Evolutionary conservation across 768 basidiomycete genomes (phyloP), one percentile per base, ranked within the genome.

Genomic region (Lentinula guzmanii): DNA sequence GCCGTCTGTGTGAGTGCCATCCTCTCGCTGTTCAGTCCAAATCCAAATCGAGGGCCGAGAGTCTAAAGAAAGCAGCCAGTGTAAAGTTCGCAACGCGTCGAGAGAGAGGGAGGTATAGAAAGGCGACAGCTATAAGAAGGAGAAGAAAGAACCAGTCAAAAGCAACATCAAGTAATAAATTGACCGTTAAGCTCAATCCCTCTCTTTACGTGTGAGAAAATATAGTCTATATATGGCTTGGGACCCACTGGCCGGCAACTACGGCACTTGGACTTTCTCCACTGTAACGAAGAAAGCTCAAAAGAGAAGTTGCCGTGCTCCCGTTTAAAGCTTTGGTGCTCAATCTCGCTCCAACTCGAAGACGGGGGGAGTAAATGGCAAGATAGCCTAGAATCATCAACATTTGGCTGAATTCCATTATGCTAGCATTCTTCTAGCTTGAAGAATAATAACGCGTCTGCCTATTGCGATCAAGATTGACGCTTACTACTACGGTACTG

Each of bases 1-100:
- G 77, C 74, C 61, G 78, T 70, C 70, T 79, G 78, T 52, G 76
- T 79, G 52, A 78, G 70, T 50, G 78, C 75, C 78, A 81, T 79
- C 10, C n/a, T 35, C 24, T 34, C 28, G 28, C 24, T n/a, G 51
- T 34, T 24, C 4, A 28, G 34, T 13, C 52, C 52, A 33, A 24
- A 21, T 34, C 24, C 11, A 56, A 56, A 56, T 39, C 18, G 37
- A 39, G 5, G 16, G 54, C 2, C 0, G 28, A 56, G 10, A 33
- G 37, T 52, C 33, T n/a, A 21, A 50, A 45, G 9, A 42, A 9
- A 48, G 13, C 18, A 46, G 11, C 39, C 10, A 31, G 42, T 13
- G 1, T 9, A 24, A 58, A 42, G 8, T 21, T 11, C 16, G 18
- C n/a, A 10, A 35, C 53, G 37, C 53, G 53, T 54, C 53, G 11